Evolutionary conservation across 192 early-diverging fungal species (phyloP).

Genomic region (Coemansia sp.): DNA sequence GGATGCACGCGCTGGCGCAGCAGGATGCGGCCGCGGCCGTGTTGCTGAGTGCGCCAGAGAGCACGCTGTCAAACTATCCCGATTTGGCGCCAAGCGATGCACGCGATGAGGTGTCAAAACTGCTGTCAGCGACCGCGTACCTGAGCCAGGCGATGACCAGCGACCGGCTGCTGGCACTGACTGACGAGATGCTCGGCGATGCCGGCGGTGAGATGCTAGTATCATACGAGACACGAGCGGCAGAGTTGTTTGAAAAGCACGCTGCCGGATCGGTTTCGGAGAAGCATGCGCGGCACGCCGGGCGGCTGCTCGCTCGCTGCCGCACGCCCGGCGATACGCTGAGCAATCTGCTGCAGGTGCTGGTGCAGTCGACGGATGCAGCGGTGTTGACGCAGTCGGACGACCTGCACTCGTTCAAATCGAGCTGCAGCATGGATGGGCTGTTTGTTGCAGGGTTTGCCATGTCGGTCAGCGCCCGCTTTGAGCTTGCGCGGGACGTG

Average conservation of each 20-base stretch:
- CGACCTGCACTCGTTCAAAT: conserved; percentile 17
- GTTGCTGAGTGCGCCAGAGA: conserved; percentile 27
- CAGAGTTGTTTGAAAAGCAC: conserved; percentile 40
- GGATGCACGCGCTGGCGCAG: conserved; percentile 26
- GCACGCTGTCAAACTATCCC: conserved; percentile 11
- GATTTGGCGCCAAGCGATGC: conserved; percentile 20
- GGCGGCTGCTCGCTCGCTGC: conserved; percentile 21
- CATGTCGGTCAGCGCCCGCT: conserved; percentile 18
- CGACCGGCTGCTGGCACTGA: conserved; percentile 12
- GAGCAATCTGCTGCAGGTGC: conserved; percentile 14
- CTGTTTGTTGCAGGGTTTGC: conserved; percentile 32
- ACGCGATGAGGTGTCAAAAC: conserved; percentile 15
- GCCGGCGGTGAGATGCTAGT: conserved; percentile 42
- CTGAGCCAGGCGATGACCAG: conserved; percentile 6
- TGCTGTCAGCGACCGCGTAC: conserved; percentile 26
- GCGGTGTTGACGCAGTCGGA: not conserved
- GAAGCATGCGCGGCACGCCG: conserved; percentile 13
- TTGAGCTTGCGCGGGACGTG: conserved; percentile 29
- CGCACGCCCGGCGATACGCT: conserved; percentile 20
- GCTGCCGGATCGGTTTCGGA: conserved; percentile 7
- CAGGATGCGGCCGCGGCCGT: conserved; percentile 26
- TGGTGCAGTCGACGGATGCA: conserved; percentile 14
- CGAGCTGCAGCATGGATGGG: conserved; percentile 47
- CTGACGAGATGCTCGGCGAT: conserved; percentile 28
- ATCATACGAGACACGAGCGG: conserved; percentile 27